Evolutionary conservation across 202 grass and related monocot genomes (phyloP).

Genomic region (Hordeum pubiflorum): DNA sequence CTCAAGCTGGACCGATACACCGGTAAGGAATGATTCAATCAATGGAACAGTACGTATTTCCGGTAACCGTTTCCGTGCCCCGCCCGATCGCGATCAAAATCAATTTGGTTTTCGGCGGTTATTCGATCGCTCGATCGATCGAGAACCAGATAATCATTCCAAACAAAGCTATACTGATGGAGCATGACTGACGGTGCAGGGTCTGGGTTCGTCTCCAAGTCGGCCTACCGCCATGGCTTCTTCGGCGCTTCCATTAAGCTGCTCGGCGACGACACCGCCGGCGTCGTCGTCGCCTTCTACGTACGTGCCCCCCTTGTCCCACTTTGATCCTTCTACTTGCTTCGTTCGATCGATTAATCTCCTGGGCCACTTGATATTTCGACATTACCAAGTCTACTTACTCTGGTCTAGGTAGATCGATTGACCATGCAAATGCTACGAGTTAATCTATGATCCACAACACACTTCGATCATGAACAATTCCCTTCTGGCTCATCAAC

Average conservation of each 20-base stretch:
- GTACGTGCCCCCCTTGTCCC: conserved; percentile 29
- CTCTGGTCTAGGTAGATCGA: neutral
- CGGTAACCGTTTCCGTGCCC: no score
- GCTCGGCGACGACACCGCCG: conserved; percentile 61
- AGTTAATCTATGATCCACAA: neutral
- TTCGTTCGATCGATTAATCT: neutral
- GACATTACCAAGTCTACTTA: neutral
- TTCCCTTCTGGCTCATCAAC: neutral
- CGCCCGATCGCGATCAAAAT: neutral
- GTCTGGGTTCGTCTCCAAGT: conserved; percentile 72
- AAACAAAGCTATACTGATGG: neutral
- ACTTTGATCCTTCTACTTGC: neutral
- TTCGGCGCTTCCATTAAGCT: conserved; percentile 88
- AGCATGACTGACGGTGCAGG: conserved; percentile 24
- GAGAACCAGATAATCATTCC: neutral
- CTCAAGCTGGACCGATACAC: conserved; percentile 66
- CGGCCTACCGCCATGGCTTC: conserved; percentile 69
- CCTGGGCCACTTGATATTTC: neutral
- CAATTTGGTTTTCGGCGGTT: neutral
- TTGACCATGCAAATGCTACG: neutral
- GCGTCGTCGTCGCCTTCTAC: conserved; percentile 90
- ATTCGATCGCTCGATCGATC: neutral
- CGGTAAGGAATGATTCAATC: conserved; percentile 26
- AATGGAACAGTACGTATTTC: neutral
- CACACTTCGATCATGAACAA: neutral